Conservation (phyloP, 1,139 yeast species). For the Lodderomyces beijingensis region DNA sequence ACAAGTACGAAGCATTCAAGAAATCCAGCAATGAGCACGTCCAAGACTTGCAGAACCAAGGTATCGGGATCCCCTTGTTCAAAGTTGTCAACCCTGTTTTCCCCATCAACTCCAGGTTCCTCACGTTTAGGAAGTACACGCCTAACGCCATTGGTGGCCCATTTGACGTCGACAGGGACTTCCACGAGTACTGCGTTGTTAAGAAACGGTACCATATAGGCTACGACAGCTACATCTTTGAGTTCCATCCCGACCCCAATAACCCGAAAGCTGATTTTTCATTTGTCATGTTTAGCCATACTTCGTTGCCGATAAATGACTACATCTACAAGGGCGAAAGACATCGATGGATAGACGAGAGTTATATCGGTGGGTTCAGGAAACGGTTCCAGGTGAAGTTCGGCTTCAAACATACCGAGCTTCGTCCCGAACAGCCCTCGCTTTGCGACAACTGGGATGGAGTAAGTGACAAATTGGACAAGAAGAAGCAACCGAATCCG, state of each 20-base stretch:
- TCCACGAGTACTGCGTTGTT: conserved; percentile 10
- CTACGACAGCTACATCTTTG: conserved; percentile 10
- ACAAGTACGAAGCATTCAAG: conserved; percentile 10
- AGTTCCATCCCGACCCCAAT: conserved; percentile 11
- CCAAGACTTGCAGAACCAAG: conserved; percentile 8
- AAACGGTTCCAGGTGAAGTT: conserved; percentile 9
- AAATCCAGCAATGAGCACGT: conserved; percentile 6
- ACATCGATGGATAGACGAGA: conserved; percentile 13
- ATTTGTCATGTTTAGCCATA: conserved; percentile 11
- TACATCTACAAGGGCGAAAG: conserved; percentile 11
- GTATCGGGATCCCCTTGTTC: conserved; percentile 12
- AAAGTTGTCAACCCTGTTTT: conserved; percentile 8
- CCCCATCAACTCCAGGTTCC: conserved; percentile 8
- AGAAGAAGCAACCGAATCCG: conserved; percentile 8
- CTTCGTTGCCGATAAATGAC: conserved; percentile 11
- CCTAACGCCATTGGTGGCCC: conserved; percentile 6
- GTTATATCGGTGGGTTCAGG: conserved; percentile 4
- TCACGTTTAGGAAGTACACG: conserved; percentile 10
- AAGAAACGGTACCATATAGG: conserved; percentile 8
- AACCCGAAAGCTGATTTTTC: conserved; percentile 6
- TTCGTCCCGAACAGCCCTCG: conserved; percentile 8
- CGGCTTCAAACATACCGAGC: conserved; percentile 10
- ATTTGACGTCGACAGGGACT: conserved; percentile 11
- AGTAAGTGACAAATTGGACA: conserved; percentile 8
- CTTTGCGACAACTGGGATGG: conserved; percentile 15